Base-by-base conservation (phyloP, 495 filamentous ascomycete genomes). In the Aspergillus haitiensis region DNA sequence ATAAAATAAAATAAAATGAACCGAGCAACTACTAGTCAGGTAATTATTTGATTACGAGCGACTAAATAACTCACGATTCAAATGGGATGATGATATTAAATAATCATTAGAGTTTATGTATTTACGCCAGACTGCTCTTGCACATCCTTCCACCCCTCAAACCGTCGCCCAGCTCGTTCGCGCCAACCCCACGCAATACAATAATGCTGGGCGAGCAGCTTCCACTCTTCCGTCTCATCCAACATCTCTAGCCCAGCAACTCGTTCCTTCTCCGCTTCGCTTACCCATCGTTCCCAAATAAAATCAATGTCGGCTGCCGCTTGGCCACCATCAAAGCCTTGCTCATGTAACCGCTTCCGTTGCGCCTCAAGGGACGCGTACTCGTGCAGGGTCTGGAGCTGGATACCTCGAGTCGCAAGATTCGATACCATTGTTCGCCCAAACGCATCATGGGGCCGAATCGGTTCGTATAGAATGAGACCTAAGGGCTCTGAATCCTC, bases 141-240 rank as follows among this genome's bases (percentile, higher is more conserved):
- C 33, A 79, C 16, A 6, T 54, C 59, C 42, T 61, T 73, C 79
- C 78, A 82, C 12, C 67, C 73, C 35, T 61, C 63, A 67, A 80
- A 82, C 46, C 61, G 67, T 49, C 58, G 40, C 47, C 66, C 67
- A 13, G 37, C 52, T 0, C 70, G 74, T 55, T 81, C 81, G 52
- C 83, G 78, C 87, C 88, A 91, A 0, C 84, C 93, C 93, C 93
- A 97, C 9, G 81, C 87, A 56, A 98, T 81, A 62, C 92, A 88
- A 72, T 98, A 98, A 78, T 98, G 94, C 59, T 81, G 81, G 5
- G 91, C 91, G 65, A 98, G 71, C 69, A 98, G 70, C 65, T 84
- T 77, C 92, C 93, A 97, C 75, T 98, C 94, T 74, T 98, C 94
- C 55, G 96, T 83, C 74, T 98, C 94, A 78, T 98, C 94, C 62